Percentiles rank a stretch among this genome's conserved stretches.
phyloP scores from a whole-genome alignment of 192 early-diverging fungal genomes.

The Backusella tuberculispora region DNA sequence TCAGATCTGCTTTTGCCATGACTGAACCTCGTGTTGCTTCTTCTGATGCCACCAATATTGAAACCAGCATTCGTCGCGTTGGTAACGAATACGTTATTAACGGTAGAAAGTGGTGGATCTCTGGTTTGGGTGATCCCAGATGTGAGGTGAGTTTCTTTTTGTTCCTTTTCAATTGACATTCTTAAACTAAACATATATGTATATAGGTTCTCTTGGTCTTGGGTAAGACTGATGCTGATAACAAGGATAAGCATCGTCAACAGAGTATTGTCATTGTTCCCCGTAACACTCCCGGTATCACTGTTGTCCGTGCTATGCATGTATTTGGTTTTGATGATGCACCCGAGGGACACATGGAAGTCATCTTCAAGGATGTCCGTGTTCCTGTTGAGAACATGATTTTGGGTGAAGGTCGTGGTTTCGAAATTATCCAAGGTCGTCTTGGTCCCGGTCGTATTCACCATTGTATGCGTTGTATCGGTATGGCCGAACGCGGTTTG shows the following conservation, averaged over 20 bases:
- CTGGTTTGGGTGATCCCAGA: slow-evolving; percentile 93
- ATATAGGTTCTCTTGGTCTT: slow-evolving; percentile 44
- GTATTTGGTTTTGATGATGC: slow-evolving; percentile 98
- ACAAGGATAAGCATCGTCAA: slow-evolving; percentile 75
- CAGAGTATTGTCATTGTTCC: slow-evolving; percentile 93
- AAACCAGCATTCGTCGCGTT: slow-evolving; percentile 73
- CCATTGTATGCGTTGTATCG: slow-evolving; percentile 97
- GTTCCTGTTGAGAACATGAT: slow-evolving; percentile 89
- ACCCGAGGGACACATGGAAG: slow-evolving; percentile 95
- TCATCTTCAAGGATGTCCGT: slow-evolving; percentile 86
- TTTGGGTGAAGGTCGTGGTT: slow-evolving; percentile 95
- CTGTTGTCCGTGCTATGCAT: slow-evolving; percentile 80
- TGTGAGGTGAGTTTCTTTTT: slow-evolving; percentile 85
- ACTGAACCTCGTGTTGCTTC: slow-evolving; percentile 95
- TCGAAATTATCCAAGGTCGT: slow-evolving; percentile 97
- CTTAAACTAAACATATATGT: too few species aligned
- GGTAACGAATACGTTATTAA: slow-evolving; percentile 72
- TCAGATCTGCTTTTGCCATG: slow-evolving; percentile 99
- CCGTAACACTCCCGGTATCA: slow-evolving; percentile 79
- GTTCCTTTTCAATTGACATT: background rate
- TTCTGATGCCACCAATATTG: slow-evolving; percentile 98
- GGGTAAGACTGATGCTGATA: slow-evolving; percentile 82
- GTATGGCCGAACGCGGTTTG: slow-evolving; percentile 90
- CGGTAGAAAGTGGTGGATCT: slow-evolving; percentile 98
- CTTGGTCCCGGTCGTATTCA: slow-evolving; percentile 98